phyloP scores from a whole-genome alignment of 805 yeast genomes.

The Pichia occidentalis region DNA sequence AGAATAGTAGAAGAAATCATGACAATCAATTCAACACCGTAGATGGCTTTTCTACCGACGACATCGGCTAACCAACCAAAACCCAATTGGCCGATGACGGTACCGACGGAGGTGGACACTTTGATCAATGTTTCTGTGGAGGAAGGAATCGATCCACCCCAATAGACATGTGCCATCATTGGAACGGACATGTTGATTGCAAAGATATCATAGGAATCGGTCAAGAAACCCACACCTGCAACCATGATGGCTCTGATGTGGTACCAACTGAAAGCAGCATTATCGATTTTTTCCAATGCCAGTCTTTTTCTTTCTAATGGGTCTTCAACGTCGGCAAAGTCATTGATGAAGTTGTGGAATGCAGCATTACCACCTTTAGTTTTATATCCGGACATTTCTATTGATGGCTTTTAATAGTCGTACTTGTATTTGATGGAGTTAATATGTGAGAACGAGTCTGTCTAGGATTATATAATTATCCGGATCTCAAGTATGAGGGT shows the following conservation, averaged over 20 bases:
- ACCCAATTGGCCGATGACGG: constrained; percentile 83
- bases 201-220: constrained; percentile 89
- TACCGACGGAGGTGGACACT: constrained; percentile 89
- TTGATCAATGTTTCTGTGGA: constrained; percentile 73
- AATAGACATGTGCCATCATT: constrained; percentile 73
- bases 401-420: too few species aligned
- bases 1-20: constrained; percentile 75
- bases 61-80: constrained; percentile 80
- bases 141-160: constrained; percentile 54
- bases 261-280: constrained; percentile 75
- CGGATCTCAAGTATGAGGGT: too few species aligned
- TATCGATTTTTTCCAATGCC: constrained; percentile 78
- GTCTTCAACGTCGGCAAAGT: constrained; percentile 75
- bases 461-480: too few species aligned
- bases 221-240: constrained; percentile 91
- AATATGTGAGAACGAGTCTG: too few species aligned
- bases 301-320: constrained; percentile 83
- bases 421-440: too few species aligned
- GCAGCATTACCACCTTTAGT: constrained; percentile 79
- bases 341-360: constrained; percentile 74
- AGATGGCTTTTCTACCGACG: constrained; percentile 80
- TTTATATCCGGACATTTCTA: too few species aligned
- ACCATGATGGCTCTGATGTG: constrained; percentile 75
- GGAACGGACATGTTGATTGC: constrained; percentile 79
- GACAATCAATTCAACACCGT: constrained; percentile 79